Evolutionary conservation across 2,329 filamentous ascomycete species (phyloP).

Genomic region (Claviceps cyperi): DNA sequence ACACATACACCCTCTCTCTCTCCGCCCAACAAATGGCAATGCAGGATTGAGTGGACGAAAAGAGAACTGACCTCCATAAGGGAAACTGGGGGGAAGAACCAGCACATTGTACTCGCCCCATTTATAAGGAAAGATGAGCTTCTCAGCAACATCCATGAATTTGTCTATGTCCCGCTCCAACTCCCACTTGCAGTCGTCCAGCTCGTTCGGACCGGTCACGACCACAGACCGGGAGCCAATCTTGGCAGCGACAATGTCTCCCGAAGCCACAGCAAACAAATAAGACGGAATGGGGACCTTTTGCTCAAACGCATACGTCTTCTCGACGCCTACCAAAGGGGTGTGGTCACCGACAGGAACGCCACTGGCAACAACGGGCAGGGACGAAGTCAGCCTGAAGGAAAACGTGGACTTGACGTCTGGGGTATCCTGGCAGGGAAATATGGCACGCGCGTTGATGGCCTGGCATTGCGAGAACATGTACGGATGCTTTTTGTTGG

Average conservation of each 20-base stretch:
- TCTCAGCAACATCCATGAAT: constrained; percentile 77
- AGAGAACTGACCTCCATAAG: constrained; percentile 53
- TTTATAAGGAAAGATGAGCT: constrained; percentile 68
- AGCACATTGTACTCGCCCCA: constrained; percentile 96
- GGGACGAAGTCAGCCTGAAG: constrained; percentile 73
- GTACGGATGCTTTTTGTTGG: constrained; percentile 90
- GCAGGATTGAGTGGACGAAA: background rate
- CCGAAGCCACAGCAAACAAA: constrained; percentile 79
- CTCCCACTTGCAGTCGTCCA: constrained; percentile 77
- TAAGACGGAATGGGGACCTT: constrained; percentile 88
- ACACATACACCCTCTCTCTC: background rate
- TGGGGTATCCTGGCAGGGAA: constrained; percentile 94
- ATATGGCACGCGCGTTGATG: constrained; percentile 84
- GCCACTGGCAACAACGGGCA: constrained; percentile 87
- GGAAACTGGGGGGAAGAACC: constrained; percentile 78
- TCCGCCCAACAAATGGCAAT: background rate
- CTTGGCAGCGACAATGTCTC: constrained; percentile 71
- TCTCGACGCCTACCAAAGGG: constrained; percentile 32
- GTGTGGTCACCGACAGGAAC: constrained; percentile 38
- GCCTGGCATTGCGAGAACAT: constrained; percentile 98
- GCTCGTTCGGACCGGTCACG: constrained; percentile 75
- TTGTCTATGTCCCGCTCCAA: constrained; percentile 82
- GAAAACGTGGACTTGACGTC: constrained; percentile 93
- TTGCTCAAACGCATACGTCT: constrained; percentile 76
- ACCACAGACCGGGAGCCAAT: constrained; percentile 79